Evolutionary conservation across 2,329 filamentous ascomycete genomes (phyloP), one percentile per base, ranked within the genome.

Genomic region (Emergomyces pasteurianus): DNA sequence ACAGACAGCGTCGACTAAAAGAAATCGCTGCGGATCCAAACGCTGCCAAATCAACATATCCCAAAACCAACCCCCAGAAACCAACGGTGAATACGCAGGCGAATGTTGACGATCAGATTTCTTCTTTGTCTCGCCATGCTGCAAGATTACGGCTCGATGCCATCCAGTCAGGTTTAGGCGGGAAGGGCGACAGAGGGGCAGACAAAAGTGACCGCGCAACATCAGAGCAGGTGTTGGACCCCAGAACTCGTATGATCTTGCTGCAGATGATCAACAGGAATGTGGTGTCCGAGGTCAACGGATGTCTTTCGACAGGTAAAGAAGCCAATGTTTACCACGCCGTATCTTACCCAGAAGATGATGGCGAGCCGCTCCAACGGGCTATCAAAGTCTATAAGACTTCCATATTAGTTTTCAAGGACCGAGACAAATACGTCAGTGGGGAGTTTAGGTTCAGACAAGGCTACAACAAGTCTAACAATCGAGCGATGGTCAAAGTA

Each of bases 351-450:
- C 78, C 81, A 2, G 74, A 78, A 7, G 81, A 82, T 10, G 75
- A 75, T 21, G 67, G 72, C 2, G 76, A 80, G 23, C 77, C 83
- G 0, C 76, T 86, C 0, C 90, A 96, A 69, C 85, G 90, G 56
- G 94, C 94, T 14, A 91, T 97, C 80, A 99, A 99, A 78, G 90
- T 99, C 58, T 99, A 99, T 84, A 99, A 99, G 82, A 99, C 94
- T 8, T 89, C 89, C 60, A 99, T 99, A 65, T 79, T 99, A 38
- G 91, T 95, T 28, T 99, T 99, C 84, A 97, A 97, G 78, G 94
- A 99, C 76, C 84, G 94, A 62, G 92, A 96, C 75, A 88, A 91
- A 69, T 99, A 99, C 75, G 94, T 99, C 64, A 88, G 88, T 0
- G 94, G 94, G 66, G 94, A 99, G 76, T 91, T 92, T 76, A 83